phyloP scores from a whole-genome alignment of 257 asterid species.

The Petunia secreta region DNA sequence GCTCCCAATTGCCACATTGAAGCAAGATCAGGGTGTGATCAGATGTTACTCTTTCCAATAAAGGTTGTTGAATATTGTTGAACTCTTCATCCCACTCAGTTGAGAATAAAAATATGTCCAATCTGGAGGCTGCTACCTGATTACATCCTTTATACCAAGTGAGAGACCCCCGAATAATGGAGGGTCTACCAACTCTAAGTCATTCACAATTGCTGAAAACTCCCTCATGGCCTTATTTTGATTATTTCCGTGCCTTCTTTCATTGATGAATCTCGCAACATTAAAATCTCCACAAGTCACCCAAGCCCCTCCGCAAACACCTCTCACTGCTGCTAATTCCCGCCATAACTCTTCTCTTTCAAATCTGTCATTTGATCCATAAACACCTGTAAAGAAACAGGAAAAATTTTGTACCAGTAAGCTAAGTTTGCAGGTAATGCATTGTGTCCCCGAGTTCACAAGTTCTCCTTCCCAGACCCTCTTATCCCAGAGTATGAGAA shows the following conservation, averaged over 20 bases:
- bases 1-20: background rate
- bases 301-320: background rate
- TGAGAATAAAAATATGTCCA: background rate
- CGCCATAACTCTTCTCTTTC: background rate
- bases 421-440: too few relatives aligned
- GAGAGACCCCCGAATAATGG: too few relatives aligned
- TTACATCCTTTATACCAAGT: too few relatives aligned
- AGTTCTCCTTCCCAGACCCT: too few relatives aligned
- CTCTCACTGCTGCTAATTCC: background rate
- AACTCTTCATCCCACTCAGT: background rate
- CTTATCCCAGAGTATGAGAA: too few relatives aligned
- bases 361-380: background rate
- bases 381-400: background rate
- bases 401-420: too few relatives aligned
- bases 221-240: background rate
- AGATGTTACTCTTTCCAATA: background rate
- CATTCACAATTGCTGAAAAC: background rate
- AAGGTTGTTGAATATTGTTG: background rate
- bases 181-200: too few relatives aligned
- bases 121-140: background rate
- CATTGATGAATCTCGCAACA: background rate
- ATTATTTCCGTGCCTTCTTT: background rate
- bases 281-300: background rate
- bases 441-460: too few relatives aligned
- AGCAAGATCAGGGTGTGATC: background rate